Evolutionary conservation across 192 early-diverging fungal genomes (phyloP).

Genomic region (Physocladia obscura): DNA sequence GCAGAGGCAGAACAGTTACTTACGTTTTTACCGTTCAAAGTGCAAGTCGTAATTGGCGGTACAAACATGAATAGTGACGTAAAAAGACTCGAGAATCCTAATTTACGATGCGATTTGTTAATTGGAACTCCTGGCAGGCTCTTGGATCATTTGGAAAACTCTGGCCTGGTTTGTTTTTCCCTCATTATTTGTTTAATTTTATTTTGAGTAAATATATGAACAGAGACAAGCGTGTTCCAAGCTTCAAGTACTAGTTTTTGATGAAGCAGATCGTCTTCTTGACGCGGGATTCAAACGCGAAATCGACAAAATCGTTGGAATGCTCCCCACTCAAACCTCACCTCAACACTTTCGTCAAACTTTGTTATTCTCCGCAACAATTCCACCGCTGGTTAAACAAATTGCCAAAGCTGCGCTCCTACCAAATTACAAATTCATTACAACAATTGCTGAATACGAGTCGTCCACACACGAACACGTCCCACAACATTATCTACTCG

Average conservation of each 20-base stretch:
- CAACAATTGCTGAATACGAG: constrained; percentile 81
- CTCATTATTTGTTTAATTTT: neutral
- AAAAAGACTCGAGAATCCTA: neutral
- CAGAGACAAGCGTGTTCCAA: neutral
- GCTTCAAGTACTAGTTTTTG: constrained; percentile 16
- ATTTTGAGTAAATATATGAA: too few species aligned
- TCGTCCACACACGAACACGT: constrained; percentile 68
- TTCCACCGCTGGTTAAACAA: constrained; percentile 49
- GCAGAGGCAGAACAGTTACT: constrained; percentile 70
- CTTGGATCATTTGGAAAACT: constrained; percentile 83
- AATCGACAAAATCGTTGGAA: constrained; percentile 68
- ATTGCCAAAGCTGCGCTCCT: constrained; percentile 66
- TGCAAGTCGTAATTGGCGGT: constrained; percentile 72
- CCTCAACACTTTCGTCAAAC: constrained; percentile 64
- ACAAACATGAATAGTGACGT: constrained; percentile 25
- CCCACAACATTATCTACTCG: constrained; percentile 65
- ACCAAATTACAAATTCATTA: too few species aligned
- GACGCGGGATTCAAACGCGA: constrained; percentile 90
- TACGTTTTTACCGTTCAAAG: constrained; percentile 58
- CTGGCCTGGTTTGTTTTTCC: neutral
- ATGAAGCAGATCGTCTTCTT: constrained; percentile 49
- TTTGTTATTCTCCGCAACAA: constrained; percentile 83
- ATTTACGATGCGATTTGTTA: constrained; percentile 73
- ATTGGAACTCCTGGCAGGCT: constrained; percentile 92
- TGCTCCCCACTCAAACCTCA: too few species aligned